Evolutionary conservation across 345 rosid genomes (phyloP).

Genomic region (Firmiana major): DNA sequence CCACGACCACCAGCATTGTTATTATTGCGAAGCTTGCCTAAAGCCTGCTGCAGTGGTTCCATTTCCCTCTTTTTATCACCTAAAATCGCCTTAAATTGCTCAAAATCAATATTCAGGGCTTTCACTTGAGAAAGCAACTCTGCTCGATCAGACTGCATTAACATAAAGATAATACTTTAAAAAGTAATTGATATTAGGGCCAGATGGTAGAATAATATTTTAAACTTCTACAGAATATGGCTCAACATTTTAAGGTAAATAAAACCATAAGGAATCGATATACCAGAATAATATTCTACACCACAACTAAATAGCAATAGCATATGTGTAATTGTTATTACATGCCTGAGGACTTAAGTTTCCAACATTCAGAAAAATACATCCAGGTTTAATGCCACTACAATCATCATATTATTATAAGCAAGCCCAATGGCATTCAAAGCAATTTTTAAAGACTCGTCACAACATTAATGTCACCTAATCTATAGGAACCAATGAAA

Average conservation of each 20-base stretch:
- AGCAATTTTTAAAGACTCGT: not conserved
- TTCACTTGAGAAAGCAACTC: constrained; percentile 37
- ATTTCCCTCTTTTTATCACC: constrained; percentile 75
- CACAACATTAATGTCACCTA: not conserved
- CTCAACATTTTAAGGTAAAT: not conserved
- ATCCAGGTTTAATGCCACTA: not conserved
- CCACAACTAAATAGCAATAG: not conserved
- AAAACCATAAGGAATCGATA: not conserved
- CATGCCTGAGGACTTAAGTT: not conserved
- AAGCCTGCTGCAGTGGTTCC: constrained; percentile 82
- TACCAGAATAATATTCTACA: not conserved
- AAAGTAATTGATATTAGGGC: not conserved
- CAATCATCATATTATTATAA: constrained; percentile 3
- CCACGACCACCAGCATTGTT: constrained; percentile 42
- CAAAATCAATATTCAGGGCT: constrained; percentile 37
- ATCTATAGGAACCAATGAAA: not conserved
- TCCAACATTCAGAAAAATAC: not conserved
- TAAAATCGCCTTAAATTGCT: constrained; percentile 38
- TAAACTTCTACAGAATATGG: not conserved
- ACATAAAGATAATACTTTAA: not conserved
- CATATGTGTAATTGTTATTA: not conserved
- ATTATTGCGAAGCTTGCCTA: constrained; percentile 63
- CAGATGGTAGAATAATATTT: not conserved
- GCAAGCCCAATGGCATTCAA: not conserved
- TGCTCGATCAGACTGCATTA: constrained; percentile 37